phyloP scores from a whole-genome alignment of 1,284 basidiomycete species.

The Malassezia dermatis region DNA sequence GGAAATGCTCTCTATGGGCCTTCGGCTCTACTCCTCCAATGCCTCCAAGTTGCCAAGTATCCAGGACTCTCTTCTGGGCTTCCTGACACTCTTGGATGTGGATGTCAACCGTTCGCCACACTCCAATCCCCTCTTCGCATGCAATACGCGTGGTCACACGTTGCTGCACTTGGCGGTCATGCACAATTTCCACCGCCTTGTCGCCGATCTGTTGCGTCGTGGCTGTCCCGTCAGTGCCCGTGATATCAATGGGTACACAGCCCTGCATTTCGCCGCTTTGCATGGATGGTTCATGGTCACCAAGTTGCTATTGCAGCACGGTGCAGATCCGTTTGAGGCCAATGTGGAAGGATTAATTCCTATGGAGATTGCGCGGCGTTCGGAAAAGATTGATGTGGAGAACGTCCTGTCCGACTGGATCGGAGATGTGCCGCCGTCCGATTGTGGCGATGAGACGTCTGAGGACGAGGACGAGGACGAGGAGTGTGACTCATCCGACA shows the following conservation, averaged over 20 bases:
- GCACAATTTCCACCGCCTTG: conserved; percentile 65
- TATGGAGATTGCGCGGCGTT: conserved; percentile 61
- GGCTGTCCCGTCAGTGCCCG: conserved; percentile 70
- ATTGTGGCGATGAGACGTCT: conserved; percentile 2
- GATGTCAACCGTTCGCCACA: background rate
- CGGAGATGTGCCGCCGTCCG: background rate
- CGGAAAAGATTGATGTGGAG: conserved; percentile 52
- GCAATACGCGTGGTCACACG: conserved; percentile 46
- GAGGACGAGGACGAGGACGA: conserved; percentile 9
- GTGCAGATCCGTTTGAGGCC: conserved; percentile 67
- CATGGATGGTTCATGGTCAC: conserved; percentile 60
- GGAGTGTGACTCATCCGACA: background rate
- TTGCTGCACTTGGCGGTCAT: conserved; percentile 76
- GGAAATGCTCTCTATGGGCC: background rate
- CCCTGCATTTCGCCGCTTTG: conserved; percentile 75
- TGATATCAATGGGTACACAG: conserved; percentile 81
- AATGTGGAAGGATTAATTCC: conserved; percentile 69
- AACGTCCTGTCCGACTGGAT: conserved; percentile 36
- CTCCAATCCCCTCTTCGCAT: conserved; percentile 49
- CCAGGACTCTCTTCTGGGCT: conserved; percentile 66
- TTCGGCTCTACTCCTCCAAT: conserved; percentile 9
- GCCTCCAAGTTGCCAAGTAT: conserved; percentile 51
- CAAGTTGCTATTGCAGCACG: conserved; percentile 61
- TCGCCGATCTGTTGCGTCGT: conserved; percentile 61
- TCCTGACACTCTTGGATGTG: conserved; percentile 62